phyloP scores from a whole-genome alignment of 306 rosid species.

The Datisca glomerata region DNA sequence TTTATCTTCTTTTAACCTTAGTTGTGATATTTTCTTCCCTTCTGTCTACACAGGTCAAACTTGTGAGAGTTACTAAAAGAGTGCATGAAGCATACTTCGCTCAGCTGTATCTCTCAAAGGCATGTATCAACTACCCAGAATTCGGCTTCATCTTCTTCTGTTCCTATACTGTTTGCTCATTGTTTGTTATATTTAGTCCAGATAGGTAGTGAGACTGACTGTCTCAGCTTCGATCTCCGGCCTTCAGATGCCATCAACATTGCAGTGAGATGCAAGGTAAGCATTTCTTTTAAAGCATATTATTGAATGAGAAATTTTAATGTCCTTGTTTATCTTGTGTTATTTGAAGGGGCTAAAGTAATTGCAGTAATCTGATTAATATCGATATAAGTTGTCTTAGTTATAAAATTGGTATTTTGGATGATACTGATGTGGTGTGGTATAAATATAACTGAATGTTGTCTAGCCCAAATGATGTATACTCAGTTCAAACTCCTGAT shows the following conservation, averaged over 20 bases:
- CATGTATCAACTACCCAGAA: slow-evolving; percentile 12
- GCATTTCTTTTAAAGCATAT: background rate
- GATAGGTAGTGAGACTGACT: slow-evolving; percentile 65
- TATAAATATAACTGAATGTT: too few relatives aligned
- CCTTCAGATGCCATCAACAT: slow-evolving; percentile 98
- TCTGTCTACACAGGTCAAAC: slow-evolving; percentile 49
- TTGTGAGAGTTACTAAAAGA: slow-evolving; percentile 83
- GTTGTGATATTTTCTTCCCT: background rate
- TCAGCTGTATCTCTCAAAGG: slow-evolving; percentile 87
- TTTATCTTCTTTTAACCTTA: background rate
- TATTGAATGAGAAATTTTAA: background rate
- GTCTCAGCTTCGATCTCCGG: slow-evolving; percentile 81
- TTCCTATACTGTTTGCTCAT: background rate
- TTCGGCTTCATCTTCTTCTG: background rate
- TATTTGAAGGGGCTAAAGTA: too few relatives aligned
- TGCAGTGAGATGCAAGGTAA: slow-evolving; percentile 96
- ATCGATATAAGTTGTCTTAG: too few relatives aligned
- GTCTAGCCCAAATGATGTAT: too few relatives aligned
- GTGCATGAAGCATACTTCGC: slow-evolving; percentile 98
- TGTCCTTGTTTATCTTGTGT: too few relatives aligned
- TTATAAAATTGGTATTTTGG: too few relatives aligned
- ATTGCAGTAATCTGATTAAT: too few relatives aligned
- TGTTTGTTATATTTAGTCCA: slow-evolving; percentile 16
- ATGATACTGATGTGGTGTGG: too few relatives aligned
- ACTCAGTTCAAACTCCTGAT: too few relatives aligned